Percentiles rank a stretch among this genome's conserved stretches.
phyloP scores from a whole-genome alignment of 2,329 filamentous ascomycete species.

The Xylariomycetidae sp. region DNA sequence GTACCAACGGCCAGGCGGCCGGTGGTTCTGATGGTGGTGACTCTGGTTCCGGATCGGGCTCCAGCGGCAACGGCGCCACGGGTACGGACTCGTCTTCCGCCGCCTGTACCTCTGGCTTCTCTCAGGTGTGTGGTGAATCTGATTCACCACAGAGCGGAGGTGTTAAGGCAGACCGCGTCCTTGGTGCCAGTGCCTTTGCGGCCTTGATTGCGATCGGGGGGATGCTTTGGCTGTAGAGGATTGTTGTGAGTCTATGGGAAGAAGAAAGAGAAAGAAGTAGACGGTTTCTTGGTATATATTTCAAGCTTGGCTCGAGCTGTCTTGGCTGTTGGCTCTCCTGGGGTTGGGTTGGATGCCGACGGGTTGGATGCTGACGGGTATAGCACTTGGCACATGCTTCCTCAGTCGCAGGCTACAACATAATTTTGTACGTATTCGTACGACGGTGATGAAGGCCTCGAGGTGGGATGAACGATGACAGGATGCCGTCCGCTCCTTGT shows the following conservation, averaged over 20 bases:
- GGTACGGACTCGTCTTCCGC: conserved; percentile 9
- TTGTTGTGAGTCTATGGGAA: conserved; percentile 1
- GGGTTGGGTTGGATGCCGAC: too few species aligned
- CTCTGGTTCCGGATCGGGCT: conserved; percentile 5
- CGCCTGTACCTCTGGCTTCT: conserved; percentile 21
- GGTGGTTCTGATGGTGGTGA: conserved; percentile 10
- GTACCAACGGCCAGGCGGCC: conserved; percentile 26
- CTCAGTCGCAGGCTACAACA: too few species aligned
- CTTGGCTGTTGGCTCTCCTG: too few species aligned
- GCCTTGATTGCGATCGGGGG: conserved; percentile 24
- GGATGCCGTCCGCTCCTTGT: conserved; percentile 4
- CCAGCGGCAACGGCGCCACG: conserved; percentile 9
- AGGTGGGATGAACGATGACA: conserved; percentile 5
- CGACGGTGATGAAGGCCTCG: conserved; percentile 8
- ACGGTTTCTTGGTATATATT: neutral
- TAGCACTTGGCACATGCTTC: too few species aligned
- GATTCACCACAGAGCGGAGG: conserved; percentile 16
- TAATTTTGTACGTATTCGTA: too few species aligned
- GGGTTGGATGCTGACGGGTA: too few species aligned
- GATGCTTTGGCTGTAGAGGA: conserved; percentile 22
- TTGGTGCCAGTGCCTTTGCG: conserved; percentile 27
- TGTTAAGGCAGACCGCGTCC: conserved; percentile 18
- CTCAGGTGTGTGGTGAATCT: conserved; percentile 19
- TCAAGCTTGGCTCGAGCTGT: neutral
- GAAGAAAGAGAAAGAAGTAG: neutral